Conservation (phyloP, 805 yeast genomes). For the Groenewaldozyma tartarivorans region DNA sequence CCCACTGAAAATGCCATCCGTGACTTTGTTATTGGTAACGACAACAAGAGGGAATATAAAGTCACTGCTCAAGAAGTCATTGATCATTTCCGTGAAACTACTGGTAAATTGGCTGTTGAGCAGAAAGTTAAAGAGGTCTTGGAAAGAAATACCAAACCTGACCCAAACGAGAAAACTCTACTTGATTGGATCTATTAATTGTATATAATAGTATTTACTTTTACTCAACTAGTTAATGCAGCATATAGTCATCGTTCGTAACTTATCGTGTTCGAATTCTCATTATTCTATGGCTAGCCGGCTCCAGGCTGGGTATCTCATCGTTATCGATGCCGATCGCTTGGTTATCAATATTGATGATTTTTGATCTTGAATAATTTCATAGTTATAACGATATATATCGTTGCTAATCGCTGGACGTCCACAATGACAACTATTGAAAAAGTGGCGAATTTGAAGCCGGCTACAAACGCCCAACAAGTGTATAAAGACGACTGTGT, state of each 20-base stretch:
- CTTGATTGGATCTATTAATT: constrained; percentile 42
- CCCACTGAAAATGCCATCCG: constrained; percentile 64
- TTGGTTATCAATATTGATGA: too few relatives aligned
- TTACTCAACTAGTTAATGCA: too few relatives aligned
- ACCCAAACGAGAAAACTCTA: constrained; percentile 32
- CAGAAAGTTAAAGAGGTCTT: constrained; percentile 52
- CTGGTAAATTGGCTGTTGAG: constrained; percentile 46
- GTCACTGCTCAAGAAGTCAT: constrained; percentile 61
- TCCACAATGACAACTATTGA: constrained; percentile 2
- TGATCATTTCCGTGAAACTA: constrained; percentile 47
- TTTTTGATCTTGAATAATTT: too few relatives aligned
- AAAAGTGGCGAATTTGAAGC: constrained; percentile 8
- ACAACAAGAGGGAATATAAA: constrained; percentile 56
- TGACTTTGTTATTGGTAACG: constrained; percentile 59
- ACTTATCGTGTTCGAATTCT: too few relatives aligned
- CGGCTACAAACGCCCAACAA: constrained; percentile 19
- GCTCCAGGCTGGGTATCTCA: not conserved
- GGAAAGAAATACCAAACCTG: constrained; percentile 44
- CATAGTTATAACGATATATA: too few relatives aligned
- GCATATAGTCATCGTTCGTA: too few relatives aligned
- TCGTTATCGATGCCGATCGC: not conserved
- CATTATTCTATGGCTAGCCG: not conserved
- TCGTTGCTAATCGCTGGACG: too few relatives aligned
- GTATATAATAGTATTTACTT: too few relatives aligned
- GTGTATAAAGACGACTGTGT: constrained; percentile 86